These are phyloP conservation scores for Aspergillus sergii DNA, from an alignment of 2,329 filamentous ascomycete species.

Conservation along the genomic window DNA sequence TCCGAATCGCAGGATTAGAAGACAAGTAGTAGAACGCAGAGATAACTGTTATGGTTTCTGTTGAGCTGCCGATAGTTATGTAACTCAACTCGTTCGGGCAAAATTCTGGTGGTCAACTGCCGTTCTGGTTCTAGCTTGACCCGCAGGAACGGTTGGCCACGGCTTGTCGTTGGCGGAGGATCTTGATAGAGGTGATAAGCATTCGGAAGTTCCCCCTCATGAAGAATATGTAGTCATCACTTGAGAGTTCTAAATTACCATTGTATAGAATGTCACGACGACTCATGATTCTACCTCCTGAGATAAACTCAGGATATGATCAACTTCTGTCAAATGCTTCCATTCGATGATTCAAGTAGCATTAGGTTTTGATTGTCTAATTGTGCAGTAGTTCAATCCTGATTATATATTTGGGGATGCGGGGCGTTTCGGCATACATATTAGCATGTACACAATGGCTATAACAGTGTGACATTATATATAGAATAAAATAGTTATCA, in stretches of 20 bases:
- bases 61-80: background rate
- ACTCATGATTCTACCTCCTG: background rate
- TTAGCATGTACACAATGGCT: background rate
- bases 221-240: background rate
- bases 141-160: slow-evolving; percentile 10
- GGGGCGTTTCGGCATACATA: background rate
- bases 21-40: background rate
- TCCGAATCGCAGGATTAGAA: background rate
- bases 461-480: background rate
- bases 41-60: background rate
- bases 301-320: background rate
- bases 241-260: background rate
- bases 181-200: background rate
- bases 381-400: background rate
- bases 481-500: background rate
- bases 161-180: background rate
- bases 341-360: background rate
- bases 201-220: background rate
- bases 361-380: background rate
- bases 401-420: background rate
- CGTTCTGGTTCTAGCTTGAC: slow-evolving; percentile 17
- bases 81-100: background rate
- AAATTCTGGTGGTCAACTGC: slow-evolving; percentile 10
- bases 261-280: background rate
- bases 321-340: background rate